Percentiles rank a stretch among this genome's conserved stretches.
These are phyloP conservation scores for Aureobasidium sp. DNA, from an alignment of 2,329 filamentous ascomycete genomes.

Conservation along the genomic window DNA sequence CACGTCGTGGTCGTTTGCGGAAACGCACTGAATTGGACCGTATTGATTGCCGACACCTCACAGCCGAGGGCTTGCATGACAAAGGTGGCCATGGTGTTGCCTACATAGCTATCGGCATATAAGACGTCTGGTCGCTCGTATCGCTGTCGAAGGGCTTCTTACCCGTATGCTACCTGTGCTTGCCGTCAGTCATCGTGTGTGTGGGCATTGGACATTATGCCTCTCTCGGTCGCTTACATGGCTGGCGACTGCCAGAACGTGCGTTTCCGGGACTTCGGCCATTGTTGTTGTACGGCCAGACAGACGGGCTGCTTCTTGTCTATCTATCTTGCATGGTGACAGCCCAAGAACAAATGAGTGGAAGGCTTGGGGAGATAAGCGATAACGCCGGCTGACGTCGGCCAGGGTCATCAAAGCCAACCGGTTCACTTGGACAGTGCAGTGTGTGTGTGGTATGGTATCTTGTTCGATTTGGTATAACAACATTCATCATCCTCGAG, in stretches of 20 bases:
- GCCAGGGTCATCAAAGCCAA: background rate
- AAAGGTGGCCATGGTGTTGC: conserved; percentile 94
- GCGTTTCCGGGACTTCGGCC: conserved; percentile 47
- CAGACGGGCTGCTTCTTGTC: background rate
- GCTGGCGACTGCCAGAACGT: conserved; percentile 81
- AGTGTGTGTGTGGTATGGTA: background rate
- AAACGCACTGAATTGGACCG: conserved; percentile 85
- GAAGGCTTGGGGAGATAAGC: background rate
- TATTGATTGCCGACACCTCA: conserved; percentile 89
- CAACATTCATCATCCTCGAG: background rate
- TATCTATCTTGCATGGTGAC: background rate
- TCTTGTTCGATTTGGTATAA: conserved; percentile 8
- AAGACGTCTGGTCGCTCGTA: conserved; percentile 10
- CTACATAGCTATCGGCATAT: conserved; percentile 64
- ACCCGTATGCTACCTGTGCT: conserved; percentile 63
- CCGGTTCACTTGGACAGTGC: background rate
- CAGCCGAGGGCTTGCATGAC: conserved; percentile 89
- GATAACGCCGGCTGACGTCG: conserved; percentile 8
- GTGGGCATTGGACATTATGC: conserved; percentile 21
- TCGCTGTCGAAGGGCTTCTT: conserved; percentile 31
- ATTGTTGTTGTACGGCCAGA: background rate
- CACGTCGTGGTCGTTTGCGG: background rate
- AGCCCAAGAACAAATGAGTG: background rate
- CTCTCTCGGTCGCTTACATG: conserved; percentile 60
- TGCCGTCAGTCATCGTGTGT: conserved; percentile 19